Percentiles rank a stretch among this genome's conserved stretches.
Conservation (phyloP, 2,329 filamentous ascomycete genomes). For the Venturia effusa region DNA sequence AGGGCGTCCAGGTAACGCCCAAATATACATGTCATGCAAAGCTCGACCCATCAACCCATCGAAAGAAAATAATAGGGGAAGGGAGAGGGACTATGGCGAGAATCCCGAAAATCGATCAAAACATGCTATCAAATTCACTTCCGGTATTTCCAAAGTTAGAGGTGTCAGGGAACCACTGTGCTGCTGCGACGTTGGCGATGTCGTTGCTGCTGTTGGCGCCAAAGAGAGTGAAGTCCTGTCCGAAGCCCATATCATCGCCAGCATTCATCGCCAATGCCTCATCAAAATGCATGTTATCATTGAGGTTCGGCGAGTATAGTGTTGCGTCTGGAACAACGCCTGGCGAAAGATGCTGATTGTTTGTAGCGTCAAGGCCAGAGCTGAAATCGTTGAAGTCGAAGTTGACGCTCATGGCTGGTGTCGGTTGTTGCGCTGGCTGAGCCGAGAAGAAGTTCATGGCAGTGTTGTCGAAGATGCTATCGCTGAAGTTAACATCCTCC, state of each 20-base stretch:
- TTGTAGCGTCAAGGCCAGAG: conserved; percentile 14
- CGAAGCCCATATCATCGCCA: conserved; percentile 39
- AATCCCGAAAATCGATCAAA: neutral
- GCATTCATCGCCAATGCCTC: conserved; percentile 4
- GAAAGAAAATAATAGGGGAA: neutral
- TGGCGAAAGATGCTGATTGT: conserved; percentile 51
- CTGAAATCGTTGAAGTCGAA: conserved; percentile 1
- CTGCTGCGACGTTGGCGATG: neutral
- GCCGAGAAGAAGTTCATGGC: conserved; percentile 49
- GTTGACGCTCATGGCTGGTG: conserved; percentile 11
- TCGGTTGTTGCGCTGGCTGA: conserved; percentile 36
- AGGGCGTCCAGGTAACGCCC: neutral
- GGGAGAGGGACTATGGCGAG: neutral
- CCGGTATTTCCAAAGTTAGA: conserved; percentile 27
- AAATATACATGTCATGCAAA: neutral
- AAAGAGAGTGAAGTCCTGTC: conserved; percentile 54
- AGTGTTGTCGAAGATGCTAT: conserved; percentile 50
- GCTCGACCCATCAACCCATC: conserved; percentile 4
- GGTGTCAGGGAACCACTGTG: conserved; percentile 28
- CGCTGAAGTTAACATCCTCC: conserved; percentile 41
- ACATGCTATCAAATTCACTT: conserved; percentile 22
- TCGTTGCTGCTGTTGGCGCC: conserved; percentile 15
- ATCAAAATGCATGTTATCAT: conserved; percentile 39
- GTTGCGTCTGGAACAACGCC: conserved; percentile 57
- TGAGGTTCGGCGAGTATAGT: conserved; percentile 55